Conservation (phyloP, 148 eudicot species). For the Rhododendron griersonianum region DNA sequence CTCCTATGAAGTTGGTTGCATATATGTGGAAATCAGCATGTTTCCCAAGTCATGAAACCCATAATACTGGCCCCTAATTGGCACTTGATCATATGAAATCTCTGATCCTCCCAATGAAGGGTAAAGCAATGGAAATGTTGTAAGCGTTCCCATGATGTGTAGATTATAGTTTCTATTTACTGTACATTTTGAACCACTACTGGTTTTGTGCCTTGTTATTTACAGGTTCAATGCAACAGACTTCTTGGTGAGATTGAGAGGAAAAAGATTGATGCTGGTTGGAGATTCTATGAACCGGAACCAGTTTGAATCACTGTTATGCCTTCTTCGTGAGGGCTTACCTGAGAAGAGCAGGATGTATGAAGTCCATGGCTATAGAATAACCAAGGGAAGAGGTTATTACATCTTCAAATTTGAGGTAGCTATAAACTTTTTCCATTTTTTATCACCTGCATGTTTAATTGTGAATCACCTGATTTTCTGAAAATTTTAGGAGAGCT, state of each 20-base stretch:
- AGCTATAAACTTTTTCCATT: constrained; percentile 8
- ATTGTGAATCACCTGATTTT: background rate
- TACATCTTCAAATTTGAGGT: constrained; percentile 89
- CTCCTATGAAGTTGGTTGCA: background rate
- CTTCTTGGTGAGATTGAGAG: constrained; percentile 72
- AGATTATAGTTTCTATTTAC: background rate
- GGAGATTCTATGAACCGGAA: constrained; percentile 97
- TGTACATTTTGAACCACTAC: background rate
- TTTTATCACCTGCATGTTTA: background rate
- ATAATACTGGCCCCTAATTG: background rate
- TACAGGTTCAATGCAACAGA: constrained; percentile 84
- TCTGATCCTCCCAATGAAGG: background rate
- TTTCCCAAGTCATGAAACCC: constrained; percentile 2
- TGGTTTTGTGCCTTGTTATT: background rate
- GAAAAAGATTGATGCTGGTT: constrained; percentile 77
- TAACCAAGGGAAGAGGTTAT: constrained; percentile 91
- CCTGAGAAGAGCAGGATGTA: constrained; percentile 76
- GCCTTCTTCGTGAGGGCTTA: constrained; percentile 75
- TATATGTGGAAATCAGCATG: constrained; percentile 5
- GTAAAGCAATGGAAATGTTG: background rate
- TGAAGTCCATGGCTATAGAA: constrained; percentile 83
- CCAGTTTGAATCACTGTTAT: constrained; percentile 90
- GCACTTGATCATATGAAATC: background rate
- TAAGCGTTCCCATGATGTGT: background rate
- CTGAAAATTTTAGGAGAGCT: background rate